Base-by-base conservation (phyloP, 116 monocot species). In the Phalaenopsis hybrid region DNA sequence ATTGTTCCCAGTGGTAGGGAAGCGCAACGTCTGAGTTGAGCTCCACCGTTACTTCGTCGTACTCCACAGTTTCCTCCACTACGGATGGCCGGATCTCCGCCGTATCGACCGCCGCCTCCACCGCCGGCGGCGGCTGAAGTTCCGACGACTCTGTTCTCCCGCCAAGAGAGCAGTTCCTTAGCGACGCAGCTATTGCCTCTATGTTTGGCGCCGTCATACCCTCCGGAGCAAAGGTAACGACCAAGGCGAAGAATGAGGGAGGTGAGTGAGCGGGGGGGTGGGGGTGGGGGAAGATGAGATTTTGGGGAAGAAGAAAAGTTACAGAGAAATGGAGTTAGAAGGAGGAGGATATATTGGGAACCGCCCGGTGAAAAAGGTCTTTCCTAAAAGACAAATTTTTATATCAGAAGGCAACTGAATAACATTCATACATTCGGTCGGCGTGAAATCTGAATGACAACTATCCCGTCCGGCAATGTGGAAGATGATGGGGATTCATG, bases 1-100 rank as follows among this genome's bases (percentile, higher is more conserved):
- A 89, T 84, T 93, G 93, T 76, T 93, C 89, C 93, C 93, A 93
- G 46, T 84, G 79, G 76, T 81, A 87, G 44, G 93, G 93, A 18
- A 93, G 83, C 6, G 90, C 74, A n/a, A 86, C 57, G 13, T 90
- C 89, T 4, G 93, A 93, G 90, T 93, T 93, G 59, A 93, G 82
- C 79, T 93, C 90, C 79, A 93, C 89, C 5, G 87, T 87, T 18
- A 83, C 79, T 25, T 28, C 77, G 51, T 18, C 52, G 51, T 31
- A 25, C 5, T 77, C 77, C 18, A 6, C 49, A 1, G 77, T n/a
- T 58, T 48, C 67, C 61, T 15, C 78, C 86, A 50, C 23, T 82
- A 34, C 79, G 75, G 61, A 70, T 75, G 43, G 74, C 74, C 41
- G 76, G 61, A 83, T 81, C 48, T 82, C 67, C 69, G 70, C 2